phyloP scores from a whole-genome alignment of 116 monocot genomes.

The Papilionanthe hybrid region DNA sequence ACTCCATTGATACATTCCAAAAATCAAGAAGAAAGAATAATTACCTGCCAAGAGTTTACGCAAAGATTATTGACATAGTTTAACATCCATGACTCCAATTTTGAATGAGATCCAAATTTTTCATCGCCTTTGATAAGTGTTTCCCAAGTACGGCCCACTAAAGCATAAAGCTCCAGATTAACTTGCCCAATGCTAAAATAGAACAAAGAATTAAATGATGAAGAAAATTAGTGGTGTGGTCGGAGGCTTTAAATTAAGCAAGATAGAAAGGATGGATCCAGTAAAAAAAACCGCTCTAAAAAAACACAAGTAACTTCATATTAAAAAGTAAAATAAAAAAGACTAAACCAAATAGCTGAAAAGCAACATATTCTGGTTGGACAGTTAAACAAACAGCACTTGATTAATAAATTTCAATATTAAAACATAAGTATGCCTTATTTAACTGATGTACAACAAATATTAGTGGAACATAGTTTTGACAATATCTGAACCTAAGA shows the following conservation, averaged over 20 bases:
- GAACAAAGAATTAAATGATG: constrained; percentile 1
- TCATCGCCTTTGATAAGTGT: constrained; percentile 6
- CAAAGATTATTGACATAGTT: constrained; percentile 74
- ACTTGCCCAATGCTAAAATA: constrained; percentile 77
- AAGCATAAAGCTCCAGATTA: constrained; percentile 82
- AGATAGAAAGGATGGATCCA: background rate
- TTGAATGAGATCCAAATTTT: constrained; percentile 22
- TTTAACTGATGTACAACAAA: no score
- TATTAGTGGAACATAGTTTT: background rate
- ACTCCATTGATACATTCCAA: background rate
- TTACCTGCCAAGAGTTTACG: constrained; percentile 92
- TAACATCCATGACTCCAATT: constrained; percentile 70
- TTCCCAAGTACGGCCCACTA: constrained; percentile 75
- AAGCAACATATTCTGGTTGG: background rate
- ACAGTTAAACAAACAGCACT: no score
- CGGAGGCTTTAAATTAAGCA: background rate
- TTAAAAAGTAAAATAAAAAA: background rate
- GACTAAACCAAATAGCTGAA: background rate
- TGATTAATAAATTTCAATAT: no score
- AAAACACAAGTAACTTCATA: background rate
- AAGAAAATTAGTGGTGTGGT: background rate
- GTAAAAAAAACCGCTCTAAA: background rate
- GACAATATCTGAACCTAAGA: background rate
- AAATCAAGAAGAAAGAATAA: background rate
- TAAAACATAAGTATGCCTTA: no score